These are phyloP conservation scores for Coemansia sp. DNA, from an alignment of 192 early-diverging fungal genomes.

Conservation along the genomic window DNA sequence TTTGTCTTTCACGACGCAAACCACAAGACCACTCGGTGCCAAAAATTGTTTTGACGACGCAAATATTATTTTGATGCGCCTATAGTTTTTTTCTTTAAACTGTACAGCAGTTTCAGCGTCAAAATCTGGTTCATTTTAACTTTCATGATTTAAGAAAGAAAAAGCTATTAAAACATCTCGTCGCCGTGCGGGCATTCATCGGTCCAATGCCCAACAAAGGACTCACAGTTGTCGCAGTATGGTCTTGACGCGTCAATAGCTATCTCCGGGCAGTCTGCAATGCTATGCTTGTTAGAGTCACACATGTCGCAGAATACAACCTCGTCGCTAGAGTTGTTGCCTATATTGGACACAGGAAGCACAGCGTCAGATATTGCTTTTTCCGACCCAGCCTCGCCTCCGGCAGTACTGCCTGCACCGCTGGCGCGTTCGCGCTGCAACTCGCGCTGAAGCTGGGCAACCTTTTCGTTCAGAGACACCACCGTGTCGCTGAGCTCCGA, in stretches of 20 bases:
- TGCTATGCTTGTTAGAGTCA: slow-evolving; percentile 62
- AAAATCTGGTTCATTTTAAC: neutral
- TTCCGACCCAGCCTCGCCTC: neutral
- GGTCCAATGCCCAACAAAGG: slow-evolving; percentile 66
- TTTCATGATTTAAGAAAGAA: neutral
- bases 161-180: slow-evolving; percentile 59
- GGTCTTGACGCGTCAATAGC: slow-evolving; percentile 33
- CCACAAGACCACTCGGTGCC: too few species aligned
- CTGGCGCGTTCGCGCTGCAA: slow-evolving; percentile 8
- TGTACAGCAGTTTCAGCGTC: neutral
- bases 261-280: slow-evolving; percentile 58
- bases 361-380: neutral
- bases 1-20: too few species aligned
- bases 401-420: neutral
- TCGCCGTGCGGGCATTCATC: slow-evolving; percentile 71
- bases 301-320: slow-evolving; percentile 66
- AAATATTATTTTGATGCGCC: too few species aligned
- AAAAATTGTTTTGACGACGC: too few species aligned
- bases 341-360: neutral
- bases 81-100: too few species aligned
- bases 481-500: slow-evolving; percentile 68
- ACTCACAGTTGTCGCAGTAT: slow-evolving; percentile 80
- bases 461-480: slow-evolving; percentile 54
- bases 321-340: slow-evolving; percentile 2
- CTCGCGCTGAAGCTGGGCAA: slow-evolving; percentile 45